phyloP scores from a whole-genome alignment of 2,329 filamentous ascomycete species.

The Hypocrella siamensis region DNA sequence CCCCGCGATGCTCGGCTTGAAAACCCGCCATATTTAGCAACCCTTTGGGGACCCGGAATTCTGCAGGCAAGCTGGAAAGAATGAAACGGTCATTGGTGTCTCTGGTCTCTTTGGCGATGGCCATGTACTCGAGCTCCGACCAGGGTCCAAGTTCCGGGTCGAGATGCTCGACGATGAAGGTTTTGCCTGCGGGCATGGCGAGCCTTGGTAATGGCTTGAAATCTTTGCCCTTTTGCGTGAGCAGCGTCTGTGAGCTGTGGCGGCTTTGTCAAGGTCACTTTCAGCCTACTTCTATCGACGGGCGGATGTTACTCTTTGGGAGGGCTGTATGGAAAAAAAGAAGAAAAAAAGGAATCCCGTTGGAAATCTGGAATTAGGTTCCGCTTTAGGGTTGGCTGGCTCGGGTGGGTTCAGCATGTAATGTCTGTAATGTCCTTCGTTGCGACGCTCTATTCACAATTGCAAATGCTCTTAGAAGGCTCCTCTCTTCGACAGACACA shows the following conservation, averaged over 20 bases:
- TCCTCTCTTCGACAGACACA: too few species aligned
- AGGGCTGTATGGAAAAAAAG: too few species aligned
- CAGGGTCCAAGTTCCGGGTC: slow-evolving; percentile 87
- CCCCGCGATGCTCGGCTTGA: slow-evolving; percentile 56
- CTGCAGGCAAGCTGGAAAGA: slow-evolving; percentile 62
- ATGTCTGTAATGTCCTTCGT: too few species aligned
- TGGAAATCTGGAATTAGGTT: too few species aligned
- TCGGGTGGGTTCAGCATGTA: too few species aligned
- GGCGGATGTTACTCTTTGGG: too few species aligned
- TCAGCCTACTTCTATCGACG: too few species aligned
- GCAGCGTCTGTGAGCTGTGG: background rate
- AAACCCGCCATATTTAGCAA: slow-evolving; percentile 44
- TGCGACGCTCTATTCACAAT: too few species aligned
- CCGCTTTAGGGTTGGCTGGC: too few species aligned
- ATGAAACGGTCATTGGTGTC: slow-evolving; percentile 54
- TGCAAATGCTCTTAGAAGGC: too few species aligned
- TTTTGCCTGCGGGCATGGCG: slow-evolving; percentile 37
- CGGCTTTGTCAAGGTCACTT: too few species aligned
- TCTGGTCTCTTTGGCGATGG: slow-evolving; percentile 71
- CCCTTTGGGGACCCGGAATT: slow-evolving; percentile 47
- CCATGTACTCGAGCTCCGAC: slow-evolving; percentile 84
- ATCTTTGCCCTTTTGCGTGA: background rate
- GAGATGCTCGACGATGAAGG: slow-evolving; percentile 90
- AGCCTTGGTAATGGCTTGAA: background rate
- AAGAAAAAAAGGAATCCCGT: too few species aligned